phyloP scores from a whole-genome alignment of 306 rosid species.

The Sechiopsis laciniata region DNA sequence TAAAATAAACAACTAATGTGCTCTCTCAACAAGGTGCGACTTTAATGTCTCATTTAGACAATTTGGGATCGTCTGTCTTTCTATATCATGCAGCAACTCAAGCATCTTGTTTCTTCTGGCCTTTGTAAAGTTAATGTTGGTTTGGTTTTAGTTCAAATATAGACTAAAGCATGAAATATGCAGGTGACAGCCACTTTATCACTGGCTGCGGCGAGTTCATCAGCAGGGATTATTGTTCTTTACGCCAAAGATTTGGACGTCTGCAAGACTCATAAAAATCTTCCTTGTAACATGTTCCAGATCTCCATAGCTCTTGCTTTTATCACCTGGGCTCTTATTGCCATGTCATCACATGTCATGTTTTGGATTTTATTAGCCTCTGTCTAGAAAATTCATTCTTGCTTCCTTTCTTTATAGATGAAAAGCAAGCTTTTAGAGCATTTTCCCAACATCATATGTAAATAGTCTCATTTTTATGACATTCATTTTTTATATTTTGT shows the following conservation, averaged over 20 bases:
- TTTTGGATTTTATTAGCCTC: constrained; percentile 73
- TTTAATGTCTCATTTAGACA: background rate
- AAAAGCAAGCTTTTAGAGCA: background rate
- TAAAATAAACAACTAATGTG: no score
- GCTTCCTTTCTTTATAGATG: constrained; percentile 18
- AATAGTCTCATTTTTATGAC: constrained; percentile 29
- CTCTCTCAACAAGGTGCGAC: no score
- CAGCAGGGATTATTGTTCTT: constrained; percentile 64
- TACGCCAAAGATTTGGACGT: constrained; percentile 46
- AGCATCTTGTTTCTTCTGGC: background rate
- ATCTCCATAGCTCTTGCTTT: constrained; percentile 69
- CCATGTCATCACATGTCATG: constrained; percentile 82
- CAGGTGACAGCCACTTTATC: constrained; percentile 89
- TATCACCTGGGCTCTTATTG: constrained; percentile 66
- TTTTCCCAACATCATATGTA: constrained; percentile 21
- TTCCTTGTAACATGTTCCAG: constrained; percentile 58
- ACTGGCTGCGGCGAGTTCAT: constrained; percentile 87
- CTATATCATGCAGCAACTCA: background rate
- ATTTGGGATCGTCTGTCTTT: background rate
- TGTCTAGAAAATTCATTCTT: constrained; percentile 38
- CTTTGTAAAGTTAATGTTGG: background rate
- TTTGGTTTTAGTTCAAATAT: background rate
- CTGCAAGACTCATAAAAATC: constrained; percentile 30
- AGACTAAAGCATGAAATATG: constrained; percentile 25
- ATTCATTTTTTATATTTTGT: background rate